Evolutionary conservation across 73 alveolate species (phyloP).

Genomic region (Paramecium octaurelia): DNA sequence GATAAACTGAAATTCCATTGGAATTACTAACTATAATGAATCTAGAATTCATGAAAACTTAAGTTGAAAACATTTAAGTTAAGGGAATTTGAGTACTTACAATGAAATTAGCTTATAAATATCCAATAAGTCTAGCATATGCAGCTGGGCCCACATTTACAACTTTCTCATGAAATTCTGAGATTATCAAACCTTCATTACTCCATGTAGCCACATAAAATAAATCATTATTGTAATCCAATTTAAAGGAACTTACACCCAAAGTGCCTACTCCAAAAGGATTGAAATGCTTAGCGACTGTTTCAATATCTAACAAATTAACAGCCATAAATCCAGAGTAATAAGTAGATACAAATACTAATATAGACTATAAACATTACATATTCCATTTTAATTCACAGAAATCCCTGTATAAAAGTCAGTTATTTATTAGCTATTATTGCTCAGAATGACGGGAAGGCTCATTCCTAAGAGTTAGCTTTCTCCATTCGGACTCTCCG

Average conservation of each 20-base stretch:
- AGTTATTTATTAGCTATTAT: background rate
- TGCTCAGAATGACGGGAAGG: background rate
- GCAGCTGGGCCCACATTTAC: background rate
- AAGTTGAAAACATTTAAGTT: background rate
- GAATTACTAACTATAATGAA: background rate
- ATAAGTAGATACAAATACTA: background rate
- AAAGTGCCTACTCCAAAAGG: background rate
- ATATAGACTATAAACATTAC: background rate
- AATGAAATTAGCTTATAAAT: background rate
- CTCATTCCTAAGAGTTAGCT: too few relatives aligned
- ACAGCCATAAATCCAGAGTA: background rate
- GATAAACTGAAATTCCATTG: background rate
- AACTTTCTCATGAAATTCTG: background rate
- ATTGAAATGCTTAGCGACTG: background rate
- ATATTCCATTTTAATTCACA: background rate
- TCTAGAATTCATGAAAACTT: background rate
- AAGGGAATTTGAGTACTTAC: background rate
- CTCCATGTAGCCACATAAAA: background rate
- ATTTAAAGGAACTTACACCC: background rate
- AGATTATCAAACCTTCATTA: background rate
- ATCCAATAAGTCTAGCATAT: background rate
- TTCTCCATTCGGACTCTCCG: background rate
- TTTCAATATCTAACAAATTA: background rate
- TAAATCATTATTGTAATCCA: background rate
- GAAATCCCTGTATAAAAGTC: background rate